Percentiles rank a stretch among this genome's conserved stretches.
Conservation (phyloP, 2,329 filamentous ascomycete species). For the Pseudogymnoascus sp. region DNA sequence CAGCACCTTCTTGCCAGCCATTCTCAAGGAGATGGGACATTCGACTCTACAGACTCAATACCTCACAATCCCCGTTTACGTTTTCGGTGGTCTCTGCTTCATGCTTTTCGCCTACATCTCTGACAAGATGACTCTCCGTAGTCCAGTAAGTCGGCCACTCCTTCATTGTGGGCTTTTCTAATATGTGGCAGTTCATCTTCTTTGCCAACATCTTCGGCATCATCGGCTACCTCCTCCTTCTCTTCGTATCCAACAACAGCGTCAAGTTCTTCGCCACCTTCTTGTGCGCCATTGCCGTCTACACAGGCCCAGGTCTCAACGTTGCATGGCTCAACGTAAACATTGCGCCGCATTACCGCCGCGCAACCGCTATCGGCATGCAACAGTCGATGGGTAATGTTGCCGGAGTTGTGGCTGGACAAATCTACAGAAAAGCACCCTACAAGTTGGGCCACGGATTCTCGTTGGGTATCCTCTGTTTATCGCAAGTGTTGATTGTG, state of each 20-base stretch:
- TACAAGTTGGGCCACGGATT: conserved; percentile 21
- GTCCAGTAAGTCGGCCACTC: background rate
- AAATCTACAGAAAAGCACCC: conserved; percentile 20
- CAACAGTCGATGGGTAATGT: conserved; percentile 29
- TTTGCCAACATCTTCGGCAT: conserved; percentile 37
- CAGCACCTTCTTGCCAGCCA: conserved; percentile 36
- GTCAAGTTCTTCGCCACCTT: conserved; percentile 45
- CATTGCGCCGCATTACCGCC: conserved; percentile 35
- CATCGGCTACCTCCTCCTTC: conserved; percentile 42
- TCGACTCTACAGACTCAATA: conserved; percentile 34
- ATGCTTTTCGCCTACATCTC: conserved; percentile 39
- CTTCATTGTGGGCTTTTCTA: background rate
- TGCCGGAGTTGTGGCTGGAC: conserved; percentile 30
- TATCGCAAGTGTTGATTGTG: conserved; percentile 29
- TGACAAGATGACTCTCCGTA: conserved; percentile 32
- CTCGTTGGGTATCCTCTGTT: conserved; percentile 15
- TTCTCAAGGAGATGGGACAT: conserved; percentile 35
- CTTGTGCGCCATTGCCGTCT: conserved; percentile 28
- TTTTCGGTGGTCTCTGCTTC: conserved; percentile 42
- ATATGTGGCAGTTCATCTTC: conserved; percentile 28
- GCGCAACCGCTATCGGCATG: conserved; percentile 40
- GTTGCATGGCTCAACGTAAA: conserved; percentile 19
- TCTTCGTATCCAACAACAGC: conserved; percentile 41
- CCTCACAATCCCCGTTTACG: conserved; percentile 39
- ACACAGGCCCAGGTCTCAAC: conserved; percentile 10